Evolutionary conservation across 768 basidiomycete species (phyloP).

Genomic region (Cubamyces sp.): DNA sequence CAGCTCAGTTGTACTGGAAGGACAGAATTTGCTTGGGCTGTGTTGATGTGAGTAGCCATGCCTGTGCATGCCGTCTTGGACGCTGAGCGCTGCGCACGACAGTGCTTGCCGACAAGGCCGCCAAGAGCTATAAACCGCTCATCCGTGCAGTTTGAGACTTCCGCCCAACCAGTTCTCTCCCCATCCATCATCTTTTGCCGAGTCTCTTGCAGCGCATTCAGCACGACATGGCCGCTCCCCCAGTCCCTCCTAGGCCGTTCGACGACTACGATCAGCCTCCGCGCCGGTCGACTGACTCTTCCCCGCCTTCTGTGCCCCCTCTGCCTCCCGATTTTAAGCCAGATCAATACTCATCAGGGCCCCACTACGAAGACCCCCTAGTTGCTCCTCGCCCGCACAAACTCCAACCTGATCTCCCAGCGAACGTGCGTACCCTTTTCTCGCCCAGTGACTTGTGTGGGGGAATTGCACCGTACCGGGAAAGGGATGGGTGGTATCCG

Average conservation of each 20-base stretch:
- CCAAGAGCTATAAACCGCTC: neutral
- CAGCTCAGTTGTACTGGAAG: no score
- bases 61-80: neutral
- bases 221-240: constrained; percentile 29
- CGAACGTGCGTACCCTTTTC: constrained; percentile 54
- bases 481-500: no score
- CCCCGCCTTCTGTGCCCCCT: constrained; percentile 55
- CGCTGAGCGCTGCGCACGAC: neutral
- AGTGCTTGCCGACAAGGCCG: neutral
- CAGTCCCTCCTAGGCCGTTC: constrained; percentile 33
- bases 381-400: constrained; percentile 71
- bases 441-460: constrained; percentile 6
- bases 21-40: neutral
- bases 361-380: constrained; percentile 58
- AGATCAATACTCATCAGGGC: constrained; percentile 41
- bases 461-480: no score
- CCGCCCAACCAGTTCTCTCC: neutral
- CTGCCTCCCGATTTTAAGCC: constrained; percentile 45
- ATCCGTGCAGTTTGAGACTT: neutral
- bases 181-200: neutral
- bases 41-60: neutral
- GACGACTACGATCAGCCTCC: constrained; percentile 28
- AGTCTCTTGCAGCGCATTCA: no score
- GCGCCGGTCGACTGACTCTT: neutral
- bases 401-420: constrained; percentile 60